These are phyloP conservation scores for Pulveroboletus frians DNA, from an alignment of 768 basidiomycete species.

Conservation along the genomic window DNA sequence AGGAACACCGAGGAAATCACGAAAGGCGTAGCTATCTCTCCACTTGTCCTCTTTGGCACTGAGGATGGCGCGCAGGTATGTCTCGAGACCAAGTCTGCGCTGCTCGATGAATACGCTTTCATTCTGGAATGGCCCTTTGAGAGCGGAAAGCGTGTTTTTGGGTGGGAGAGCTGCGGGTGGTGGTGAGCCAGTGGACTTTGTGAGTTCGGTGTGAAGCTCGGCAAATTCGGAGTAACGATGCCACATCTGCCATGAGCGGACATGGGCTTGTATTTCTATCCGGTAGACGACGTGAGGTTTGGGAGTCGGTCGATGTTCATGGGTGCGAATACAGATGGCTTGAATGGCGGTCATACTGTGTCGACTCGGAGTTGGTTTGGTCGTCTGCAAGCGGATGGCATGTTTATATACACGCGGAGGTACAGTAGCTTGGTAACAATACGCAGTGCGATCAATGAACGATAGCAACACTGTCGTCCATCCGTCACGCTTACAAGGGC, in stretches of 20 bases:
- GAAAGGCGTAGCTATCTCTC: slow-evolving; percentile 74
- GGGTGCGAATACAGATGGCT: slow-evolving; percentile 62
- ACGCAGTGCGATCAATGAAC: slow-evolving; percentile 3
- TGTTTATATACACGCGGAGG: slow-evolving; percentile 17
- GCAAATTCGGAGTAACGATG: slow-evolving; percentile 93
- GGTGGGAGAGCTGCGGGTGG: slow-evolving; percentile 81
- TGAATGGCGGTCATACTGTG: slow-evolving; percentile 65
- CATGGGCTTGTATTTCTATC: slow-evolving; percentile 81
- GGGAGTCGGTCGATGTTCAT: slow-evolving; percentile 64
- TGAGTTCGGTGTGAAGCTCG: slow-evolving; percentile 77
- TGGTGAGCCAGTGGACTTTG: slow-evolving; percentile 68
- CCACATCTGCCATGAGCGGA: slow-evolving; percentile 92
- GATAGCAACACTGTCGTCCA: neutral
- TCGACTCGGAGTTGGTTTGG: slow-evolving; percentile 4
- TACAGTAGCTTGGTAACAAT: slow-evolving; percentile 1
- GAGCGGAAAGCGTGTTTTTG: slow-evolving; percentile 72
- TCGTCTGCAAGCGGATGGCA: neutral
- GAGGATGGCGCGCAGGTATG: slow-evolving; percentile 82
- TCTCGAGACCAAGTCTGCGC: slow-evolving; percentile 70
- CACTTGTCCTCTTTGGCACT: slow-evolving; percentile 76
- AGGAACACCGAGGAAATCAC: slow-evolving; percentile 84
- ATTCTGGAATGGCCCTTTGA: slow-evolving; percentile 45
- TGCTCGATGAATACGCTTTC: slow-evolving; percentile 69
- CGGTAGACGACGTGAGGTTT: slow-evolving; percentile 79
- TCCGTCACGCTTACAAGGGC: slow-evolving; percentile 10